phyloP scores from a whole-genome alignment of 2,329 filamentous ascomycete genomes.

The Akanthomyces dipterigenus region DNA sequence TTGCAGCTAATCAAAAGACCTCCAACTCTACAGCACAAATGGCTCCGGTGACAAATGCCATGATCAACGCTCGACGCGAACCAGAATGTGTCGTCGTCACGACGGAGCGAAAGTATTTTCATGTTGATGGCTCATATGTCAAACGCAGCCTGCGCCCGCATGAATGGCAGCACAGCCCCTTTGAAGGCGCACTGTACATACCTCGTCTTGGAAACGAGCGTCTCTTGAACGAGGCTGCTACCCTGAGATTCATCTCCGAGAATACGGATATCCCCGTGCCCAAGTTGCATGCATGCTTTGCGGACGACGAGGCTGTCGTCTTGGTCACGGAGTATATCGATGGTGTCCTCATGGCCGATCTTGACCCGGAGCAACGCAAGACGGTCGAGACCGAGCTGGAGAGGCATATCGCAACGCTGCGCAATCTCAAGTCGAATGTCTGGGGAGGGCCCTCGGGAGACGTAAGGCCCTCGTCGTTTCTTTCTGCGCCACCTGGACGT shows the following conservation, averaged over 20 bases:
- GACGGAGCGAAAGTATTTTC: conserved; percentile 13
- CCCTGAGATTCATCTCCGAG: conserved; percentile 13
- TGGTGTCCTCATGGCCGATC: conserved; percentile 14
- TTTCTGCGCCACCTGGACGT: too few species aligned
- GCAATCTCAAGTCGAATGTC: neutral
- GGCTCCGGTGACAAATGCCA: conserved; percentile 11
- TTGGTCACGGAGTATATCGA: conserved; percentile 16
- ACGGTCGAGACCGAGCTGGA: conserved; percentile 15
- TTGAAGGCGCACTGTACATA: conserved; percentile 2
- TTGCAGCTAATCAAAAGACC: neutral
- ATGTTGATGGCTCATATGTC: conserved; percentile 9
- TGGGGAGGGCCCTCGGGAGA: neutral
- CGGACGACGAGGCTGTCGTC: conserved; percentile 16
- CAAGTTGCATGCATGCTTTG: conserved; percentile 17
- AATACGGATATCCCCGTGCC: conserved; percentile 17
- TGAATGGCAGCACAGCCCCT: conserved; percentile 15
- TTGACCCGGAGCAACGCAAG: conserved; percentile 10
- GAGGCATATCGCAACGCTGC: neutral
- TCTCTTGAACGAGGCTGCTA: conserved; percentile 16
- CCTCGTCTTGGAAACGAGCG: conserved; percentile 15
- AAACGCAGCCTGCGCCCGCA: conserved; percentile 14
- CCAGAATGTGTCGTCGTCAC: conserved; percentile 10
- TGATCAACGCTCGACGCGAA: conserved; percentile 11
- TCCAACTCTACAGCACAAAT: neutral
- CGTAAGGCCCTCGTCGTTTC: neutral